Conservation (phyloP, 192 early-diverging fungal species). For the Backusella morwellensis region DNA sequence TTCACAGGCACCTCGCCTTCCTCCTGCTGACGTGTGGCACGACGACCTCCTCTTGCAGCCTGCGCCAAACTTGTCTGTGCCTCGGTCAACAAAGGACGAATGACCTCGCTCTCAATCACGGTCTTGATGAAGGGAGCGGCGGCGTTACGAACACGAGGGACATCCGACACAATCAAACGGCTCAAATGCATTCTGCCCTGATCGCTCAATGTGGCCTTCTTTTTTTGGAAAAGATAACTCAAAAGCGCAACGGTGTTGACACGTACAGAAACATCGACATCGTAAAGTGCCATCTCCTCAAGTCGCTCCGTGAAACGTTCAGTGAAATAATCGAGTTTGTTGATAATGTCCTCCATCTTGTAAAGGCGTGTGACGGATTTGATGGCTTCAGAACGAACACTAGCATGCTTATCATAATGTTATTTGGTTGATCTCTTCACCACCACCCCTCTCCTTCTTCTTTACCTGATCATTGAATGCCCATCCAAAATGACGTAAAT, state of each 20-base stretch:
- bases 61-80: constrained; percentile 20
- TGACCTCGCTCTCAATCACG: constrained; percentile 39
- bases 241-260: constrained; percentile 51
- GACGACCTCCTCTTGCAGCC: background rate
- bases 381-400: constrained; percentile 69
- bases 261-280: constrained; percentile 56
- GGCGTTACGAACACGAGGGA: constrained; percentile 62
- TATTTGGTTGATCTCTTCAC: background rate
- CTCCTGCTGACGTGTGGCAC: background rate
- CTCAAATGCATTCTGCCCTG: constrained; percentile 60
- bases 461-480: constrained; percentile 76
- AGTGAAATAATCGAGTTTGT: constrained; percentile 59
- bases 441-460: too few species aligned
- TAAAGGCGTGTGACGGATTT: constrained; percentile 61
- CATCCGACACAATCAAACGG: constrained; percentile 69
- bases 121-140: constrained; percentile 61
- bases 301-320: constrained; percentile 69
- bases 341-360: constrained; percentile 50
- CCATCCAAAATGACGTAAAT: constrained; percentile 88
- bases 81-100: constrained; percentile 25
- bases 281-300: constrained; percentile 73
- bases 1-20: constrained; percentile 23
- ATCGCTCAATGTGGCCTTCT: constrained; percentile 60
- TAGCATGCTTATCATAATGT: constrained; percentile 30
- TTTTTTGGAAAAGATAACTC: constrained; percentile 29